Conservation (phyloP, 306 rosid genomes). For the Vigna angularis region DNA sequence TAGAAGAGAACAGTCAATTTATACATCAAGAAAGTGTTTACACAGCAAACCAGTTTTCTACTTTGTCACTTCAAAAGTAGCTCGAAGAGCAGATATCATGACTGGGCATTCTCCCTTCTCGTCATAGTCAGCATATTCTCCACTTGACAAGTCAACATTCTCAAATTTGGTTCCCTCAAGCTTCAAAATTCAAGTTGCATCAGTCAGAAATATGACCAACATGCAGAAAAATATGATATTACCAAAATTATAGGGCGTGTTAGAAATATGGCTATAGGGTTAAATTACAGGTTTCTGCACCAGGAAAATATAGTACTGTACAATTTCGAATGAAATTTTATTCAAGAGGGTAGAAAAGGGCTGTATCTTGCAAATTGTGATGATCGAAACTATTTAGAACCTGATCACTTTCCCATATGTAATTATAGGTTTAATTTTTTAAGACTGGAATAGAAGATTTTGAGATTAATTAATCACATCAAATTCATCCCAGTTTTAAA, state of each 20-base stretch:
- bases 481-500: neutral
- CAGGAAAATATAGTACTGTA: slow-evolving; percentile 2
- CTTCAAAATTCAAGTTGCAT: slow-evolving; percentile 50
- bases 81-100: slow-evolving; percentile 71
- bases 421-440: neutral
- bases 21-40: slow-evolving; percentile 38
- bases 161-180: slow-evolving; percentile 77
- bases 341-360: neutral
- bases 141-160: slow-evolving; percentile 74
- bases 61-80: slow-evolving; percentile 73
- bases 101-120: slow-evolving; percentile 94
- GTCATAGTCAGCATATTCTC: slow-evolving; percentile 79
- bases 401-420: neutral
- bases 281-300: too few relatives aligned
- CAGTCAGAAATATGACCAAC: slow-evolving; percentile 7
- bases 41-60: slow-evolving; percentile 40
- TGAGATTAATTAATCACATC: slow-evolving; percentile 1
- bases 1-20: slow-evolving; percentile 41
- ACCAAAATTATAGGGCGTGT: neutral
- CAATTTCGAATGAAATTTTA: slow-evolving; percentile 6
- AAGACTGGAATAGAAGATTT: neutral
- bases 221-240: neutral
- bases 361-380: neutral
- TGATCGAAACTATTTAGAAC: neutral
- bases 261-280: neutral